Base-by-base conservation (phyloP, 768 basidiomycete species). In the Suillus alpinus region DNA sequence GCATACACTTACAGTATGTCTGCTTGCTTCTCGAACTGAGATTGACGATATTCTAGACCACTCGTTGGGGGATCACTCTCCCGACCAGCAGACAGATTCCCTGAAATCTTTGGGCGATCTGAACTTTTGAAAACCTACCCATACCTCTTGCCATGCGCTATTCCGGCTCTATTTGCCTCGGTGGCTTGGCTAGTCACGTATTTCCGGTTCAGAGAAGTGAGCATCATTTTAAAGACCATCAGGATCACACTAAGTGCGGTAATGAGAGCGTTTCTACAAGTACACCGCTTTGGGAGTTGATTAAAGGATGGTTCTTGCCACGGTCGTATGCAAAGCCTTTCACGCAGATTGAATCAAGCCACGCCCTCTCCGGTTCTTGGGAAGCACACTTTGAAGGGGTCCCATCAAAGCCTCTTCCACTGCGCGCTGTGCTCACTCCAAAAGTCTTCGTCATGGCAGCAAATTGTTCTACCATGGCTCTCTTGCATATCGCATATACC, bases 41-140 rank as follows among this genome's bases (percentile, higher is more conserved):
- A 26, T 46, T 34, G 32, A 18, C 43, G 51, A 29, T 53, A 32
- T 56, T 31, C 66, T 62, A 84, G 85, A 14, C 85, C 86, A 16
- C 73, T 86, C 39, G 80, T 86, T 23, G 86, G 86, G 13, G 86
- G 86, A 7, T 76, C 76, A n/a, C 76, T 87, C 58, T 76, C 83
- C 57, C 77, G 78, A 32, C 86, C 86, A 8, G 78, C 78, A 23
- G 82, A 86, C 53, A 78, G 77, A 18, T 86, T 83, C 62, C 84
- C 85, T 8, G 29, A 53, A 1, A 58, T 81, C 1, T 86, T 88
- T 61, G 62, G 71, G 16, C 47, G 47, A n/a, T 75, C 73, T 40
- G 70, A 76, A 7, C 83, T 87, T 62, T 79, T 83, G 73, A 76
- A 71, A 31, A 70, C 76, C 52, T 82, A 83, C 60, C 86, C 86